Evolutionary conservation across 75 land plant species (phyloP).

Genomic region (Cupressus sempervirens): DNA sequence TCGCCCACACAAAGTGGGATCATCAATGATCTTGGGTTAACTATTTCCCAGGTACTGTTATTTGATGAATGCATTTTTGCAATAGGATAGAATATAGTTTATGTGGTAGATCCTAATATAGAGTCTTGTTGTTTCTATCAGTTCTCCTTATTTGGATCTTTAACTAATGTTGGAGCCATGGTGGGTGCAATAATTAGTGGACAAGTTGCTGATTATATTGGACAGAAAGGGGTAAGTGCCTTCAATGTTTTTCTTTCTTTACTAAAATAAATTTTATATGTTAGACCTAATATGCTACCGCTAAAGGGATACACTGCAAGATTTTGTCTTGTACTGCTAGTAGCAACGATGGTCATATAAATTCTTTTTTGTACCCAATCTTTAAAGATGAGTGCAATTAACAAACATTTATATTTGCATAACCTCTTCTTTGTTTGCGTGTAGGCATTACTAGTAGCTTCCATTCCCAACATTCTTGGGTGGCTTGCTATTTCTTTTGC

Average conservation of each 20-base stretch:
- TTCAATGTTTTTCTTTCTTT: background rate
- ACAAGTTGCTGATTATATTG: conserved; percentile 82
- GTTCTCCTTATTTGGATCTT: conserved; percentile 85
- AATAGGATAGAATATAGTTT: background rate
- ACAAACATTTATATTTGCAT: background rate
- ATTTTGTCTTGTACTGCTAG: background rate
- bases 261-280: background rate
- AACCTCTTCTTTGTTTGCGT: conserved; percentile 5
- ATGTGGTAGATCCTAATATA: background rate
- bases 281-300: background rate
- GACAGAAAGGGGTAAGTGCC: conserved; percentile 77
- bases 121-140: conserved; percentile 7
- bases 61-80: background rate
- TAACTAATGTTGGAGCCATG: conserved; percentile 89
- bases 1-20: conserved; percentile 74
- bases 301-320: background rate
- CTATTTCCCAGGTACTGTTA: conserved; percentile 64
- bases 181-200: conserved; percentile 91
- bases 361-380: background rate
- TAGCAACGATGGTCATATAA: background rate
- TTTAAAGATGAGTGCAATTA: background rate
- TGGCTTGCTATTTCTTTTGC: conserved; percentile 71
- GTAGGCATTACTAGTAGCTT: conserved; percentile 7
- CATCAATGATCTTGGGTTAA: conserved; percentile 52
- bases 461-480: conserved; percentile 25